Percentiles rank a stretch among this genome's conserved stretches.
phyloP scores from a whole-genome alignment of 768 basidiomycete genomes.

The Lepiota venenata region DNA sequence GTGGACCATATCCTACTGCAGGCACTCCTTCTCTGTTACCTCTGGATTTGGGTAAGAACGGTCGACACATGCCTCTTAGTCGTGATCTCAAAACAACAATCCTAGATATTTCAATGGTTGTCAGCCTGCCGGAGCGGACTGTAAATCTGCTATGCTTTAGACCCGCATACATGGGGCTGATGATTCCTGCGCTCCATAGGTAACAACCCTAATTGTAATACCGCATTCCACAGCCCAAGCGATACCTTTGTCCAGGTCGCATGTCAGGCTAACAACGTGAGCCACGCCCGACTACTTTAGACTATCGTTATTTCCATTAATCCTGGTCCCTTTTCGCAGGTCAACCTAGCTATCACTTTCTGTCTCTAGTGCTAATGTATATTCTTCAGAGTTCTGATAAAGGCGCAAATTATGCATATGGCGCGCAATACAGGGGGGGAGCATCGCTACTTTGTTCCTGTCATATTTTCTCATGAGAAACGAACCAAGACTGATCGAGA shows the following conservation, averaged over 20 bases:
- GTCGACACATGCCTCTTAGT: not conserved
- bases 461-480: too few species aligned
- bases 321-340: not conserved
- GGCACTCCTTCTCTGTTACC: constrained; percentile 30
- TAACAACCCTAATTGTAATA: constrained; percentile 23
- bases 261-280: constrained; percentile 29
- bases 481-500: too few species aligned
- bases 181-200: constrained; percentile 16
- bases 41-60: constrained; percentile 27
- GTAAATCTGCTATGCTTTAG: not conserved
- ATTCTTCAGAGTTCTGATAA: not conserved
- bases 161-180: not conserved
- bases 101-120: constrained; percentile 23
- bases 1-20: constrained; percentile 4
- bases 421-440: too few species aligned
- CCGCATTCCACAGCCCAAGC: constrained; percentile 25
- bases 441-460: too few species aligned
- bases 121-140: not conserved
- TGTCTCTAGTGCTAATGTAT: not conserved
- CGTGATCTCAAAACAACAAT: not conserved
- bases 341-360: constrained; percentile 2
- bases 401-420: not conserved
- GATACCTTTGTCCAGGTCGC: constrained; percentile 29
- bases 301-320: too few species aligned
- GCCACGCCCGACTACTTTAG: not conserved